Evolutionary conservation across 768 basidiomycete species (phyloP).

Genomic region (Podaxis sp.): DNA sequence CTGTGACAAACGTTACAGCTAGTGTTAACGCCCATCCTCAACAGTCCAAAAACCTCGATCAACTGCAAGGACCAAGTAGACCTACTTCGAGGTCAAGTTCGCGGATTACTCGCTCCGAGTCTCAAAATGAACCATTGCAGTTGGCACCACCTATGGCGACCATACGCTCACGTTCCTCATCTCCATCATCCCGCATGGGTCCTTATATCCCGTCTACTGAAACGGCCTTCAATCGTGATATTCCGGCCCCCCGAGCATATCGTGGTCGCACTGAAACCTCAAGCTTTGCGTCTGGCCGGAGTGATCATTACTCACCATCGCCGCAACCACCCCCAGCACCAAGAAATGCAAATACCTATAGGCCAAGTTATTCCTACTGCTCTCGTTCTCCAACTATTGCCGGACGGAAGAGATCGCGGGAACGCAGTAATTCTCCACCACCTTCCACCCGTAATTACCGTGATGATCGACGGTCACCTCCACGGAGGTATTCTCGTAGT

Average conservation of each 20-base stretch:
- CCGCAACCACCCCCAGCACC: conserved; percentile 2
- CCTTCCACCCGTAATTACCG: conserved; percentile 6
- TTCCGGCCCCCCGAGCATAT: neutral
- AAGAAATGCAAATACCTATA: neutral
- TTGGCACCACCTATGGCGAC: neutral
- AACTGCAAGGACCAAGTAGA: neutral
- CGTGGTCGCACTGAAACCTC: neutral
- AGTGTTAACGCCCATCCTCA: neutral
- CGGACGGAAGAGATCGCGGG: conserved; percentile 10
- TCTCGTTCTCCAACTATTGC: conserved; percentile 5
- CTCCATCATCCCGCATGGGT: conserved; percentile 11
- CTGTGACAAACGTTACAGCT: neutral
- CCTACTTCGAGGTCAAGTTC: neutral
- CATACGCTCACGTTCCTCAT: neutral
- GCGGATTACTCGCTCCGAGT: neutral
- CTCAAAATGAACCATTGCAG: neutral
- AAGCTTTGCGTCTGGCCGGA: neutral
- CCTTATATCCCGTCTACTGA: neutral
- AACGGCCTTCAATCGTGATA: neutral
- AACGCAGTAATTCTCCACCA: neutral
- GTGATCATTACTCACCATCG: conserved; percentile 9
- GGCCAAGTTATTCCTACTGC: neutral
- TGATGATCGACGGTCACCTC: neutral
- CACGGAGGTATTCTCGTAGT: conserved; percentile 8
- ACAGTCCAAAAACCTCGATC: neutral